A percentile compares a stretch with the other conserved stretches of the same genome.
Evolutionary conservation across 1,139 yeast species (phyloP).

Genomic region (Maudiozyma humilis): DNA sequence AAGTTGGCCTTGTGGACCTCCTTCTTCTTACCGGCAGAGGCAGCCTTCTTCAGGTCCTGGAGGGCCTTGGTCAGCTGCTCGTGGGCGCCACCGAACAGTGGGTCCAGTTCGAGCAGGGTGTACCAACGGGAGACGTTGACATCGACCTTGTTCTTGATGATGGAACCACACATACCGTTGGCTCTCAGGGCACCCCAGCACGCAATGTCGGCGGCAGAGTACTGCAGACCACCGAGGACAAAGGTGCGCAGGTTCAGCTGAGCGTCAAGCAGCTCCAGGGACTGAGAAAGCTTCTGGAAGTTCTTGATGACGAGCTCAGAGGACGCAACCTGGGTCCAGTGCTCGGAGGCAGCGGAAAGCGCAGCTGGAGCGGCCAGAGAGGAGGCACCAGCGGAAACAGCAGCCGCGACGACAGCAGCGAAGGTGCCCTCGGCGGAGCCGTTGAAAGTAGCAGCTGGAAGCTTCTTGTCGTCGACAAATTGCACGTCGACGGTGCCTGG

Average conservation of each 20-base stretch:
- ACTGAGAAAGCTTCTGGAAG: conserved; percentile 72
- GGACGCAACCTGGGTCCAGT: conserved; percentile 65
- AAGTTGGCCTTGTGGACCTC: conserved; percentile 83
- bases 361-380: conserved; percentile 34
- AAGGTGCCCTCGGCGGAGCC: conserved; percentile 36
- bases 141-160: conserved; percentile 75
- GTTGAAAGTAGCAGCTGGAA: conserved; percentile 33
- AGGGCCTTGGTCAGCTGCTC: conserved; percentile 60
- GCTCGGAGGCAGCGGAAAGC: conserved; percentile 34
- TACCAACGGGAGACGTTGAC: conserved; percentile 92
- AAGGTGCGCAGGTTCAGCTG: conserved; percentile 82
- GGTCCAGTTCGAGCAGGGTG: conserved; percentile 59
- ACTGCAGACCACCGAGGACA: conserved; percentile 50
- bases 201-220: conserved; percentile 73
- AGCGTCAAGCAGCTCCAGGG: conserved; percentile 72
- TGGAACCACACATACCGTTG: conserved; percentile 86
- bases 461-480: conserved; percentile 58
- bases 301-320: conserved; percentile 71
- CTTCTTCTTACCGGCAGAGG: conserved; percentile 57
- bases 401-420: conserved; percentile 40
- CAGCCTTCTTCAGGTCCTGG: conserved; percentile 64
- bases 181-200: conserved; percentile 93
- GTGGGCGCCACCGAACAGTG: conserved; percentile 60
- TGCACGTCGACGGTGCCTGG: conserved; percentile 52
- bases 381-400: conserved; percentile 40